A percentile compares a stretch with the other conserved stretches of the same genome.
These are phyloP conservation scores for Gelatoporia subvermispora DNA, from an alignment of 768 basidiomycete genomes.

Conservation along the genomic window DNA sequence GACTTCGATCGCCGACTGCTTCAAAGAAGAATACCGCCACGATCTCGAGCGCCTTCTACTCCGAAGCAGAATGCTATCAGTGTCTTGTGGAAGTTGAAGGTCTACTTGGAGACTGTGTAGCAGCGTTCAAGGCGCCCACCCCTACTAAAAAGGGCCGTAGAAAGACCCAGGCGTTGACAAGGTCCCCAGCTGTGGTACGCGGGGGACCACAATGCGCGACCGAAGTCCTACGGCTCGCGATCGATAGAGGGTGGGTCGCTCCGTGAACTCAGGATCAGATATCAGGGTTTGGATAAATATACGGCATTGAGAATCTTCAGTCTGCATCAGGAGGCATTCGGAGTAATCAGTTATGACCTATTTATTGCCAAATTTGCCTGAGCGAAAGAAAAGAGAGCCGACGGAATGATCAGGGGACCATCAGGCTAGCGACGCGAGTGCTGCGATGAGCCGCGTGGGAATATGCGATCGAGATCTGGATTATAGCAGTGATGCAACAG, in stretches of 20 bases:
- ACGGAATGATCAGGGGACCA: too few species aligned
- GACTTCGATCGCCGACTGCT: conserved; percentile 49
- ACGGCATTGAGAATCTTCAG: too few species aligned
- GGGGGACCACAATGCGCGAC: conserved; percentile 36
- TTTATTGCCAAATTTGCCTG: too few species aligned
- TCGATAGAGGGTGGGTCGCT: conserved; percentile 57
- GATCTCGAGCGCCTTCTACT: conserved; percentile 31
- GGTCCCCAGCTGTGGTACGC: conserved; percentile 23
- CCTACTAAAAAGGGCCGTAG: conserved; percentile 33
- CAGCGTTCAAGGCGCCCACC: conserved; percentile 27
- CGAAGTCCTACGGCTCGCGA: conserved; percentile 59
- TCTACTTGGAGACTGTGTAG: conserved; percentile 46
- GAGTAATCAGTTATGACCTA: too few species aligned
- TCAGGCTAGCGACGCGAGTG: neutral
- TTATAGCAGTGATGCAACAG: conserved; percentile 9
- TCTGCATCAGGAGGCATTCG: too few species aligned
- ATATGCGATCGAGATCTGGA: conserved; percentile 6
- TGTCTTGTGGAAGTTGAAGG: conserved; percentile 63
- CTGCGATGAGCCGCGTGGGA: neutral
- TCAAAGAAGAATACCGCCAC: conserved; percentile 33
- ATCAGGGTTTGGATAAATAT: neutral
- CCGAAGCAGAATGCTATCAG: conserved; percentile 66
- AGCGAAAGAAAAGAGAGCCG: too few species aligned
- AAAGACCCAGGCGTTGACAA: conserved; percentile 23
- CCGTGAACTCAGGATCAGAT: conserved; percentile 2